Base-by-base conservation (phyloP, 768 basidiomycete species). In the Flagelloscypha sp. region DNA sequence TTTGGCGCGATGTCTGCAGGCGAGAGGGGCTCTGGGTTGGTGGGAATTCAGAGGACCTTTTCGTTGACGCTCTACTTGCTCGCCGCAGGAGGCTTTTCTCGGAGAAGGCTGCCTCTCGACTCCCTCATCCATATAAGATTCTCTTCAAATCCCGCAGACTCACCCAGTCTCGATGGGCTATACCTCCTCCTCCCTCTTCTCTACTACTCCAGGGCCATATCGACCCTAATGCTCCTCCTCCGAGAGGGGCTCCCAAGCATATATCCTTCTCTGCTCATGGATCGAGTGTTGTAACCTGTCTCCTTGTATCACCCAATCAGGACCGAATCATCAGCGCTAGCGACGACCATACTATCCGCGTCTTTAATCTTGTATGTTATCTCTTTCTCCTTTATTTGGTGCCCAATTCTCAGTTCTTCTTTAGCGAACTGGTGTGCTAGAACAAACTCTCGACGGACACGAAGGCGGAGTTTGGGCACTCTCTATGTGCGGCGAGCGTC, bases 391-490 rank as follows among this genome's bases (percentile, higher is more conserved):
- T n/a, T n/a, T n/a, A n/a, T n/a, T n/a, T n/a, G n/a, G n/a, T n/a
- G n/a, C n/a, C n/a, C n/a, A n/a, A n/a, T n/a, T n/a, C n/a, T n/a
- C n/a, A n/a, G n/a, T n/a, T n/a, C n/a, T n/a, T n/a, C n/a, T n/a
- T n/a, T n/a, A n/a, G n/a, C n/a, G n/a, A 18, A 85, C 82, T 1
- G 94, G 94, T 9, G 68, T 75, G 24, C 70, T 86, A 15, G 56
- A 82, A 4, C 76, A 73, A 27, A 74, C 80, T 2, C 69, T 98
- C 27, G 72, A 84, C 39, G 94, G 93, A 3, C 93, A 98, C 48
- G 86, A 90, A 47, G 93, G 93, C 33, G 93, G 93, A 12, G 90
- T 98, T 1, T 98, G 93, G 93, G 92, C 93, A 11, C 65, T 98
- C n/a, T 84, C 85, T 4, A 81, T 84, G 23, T 87, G 73, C 56